phyloP scores from a whole-genome alignment of 176 grass and related monocot species.

The Rhynchospora pubera region DNA sequence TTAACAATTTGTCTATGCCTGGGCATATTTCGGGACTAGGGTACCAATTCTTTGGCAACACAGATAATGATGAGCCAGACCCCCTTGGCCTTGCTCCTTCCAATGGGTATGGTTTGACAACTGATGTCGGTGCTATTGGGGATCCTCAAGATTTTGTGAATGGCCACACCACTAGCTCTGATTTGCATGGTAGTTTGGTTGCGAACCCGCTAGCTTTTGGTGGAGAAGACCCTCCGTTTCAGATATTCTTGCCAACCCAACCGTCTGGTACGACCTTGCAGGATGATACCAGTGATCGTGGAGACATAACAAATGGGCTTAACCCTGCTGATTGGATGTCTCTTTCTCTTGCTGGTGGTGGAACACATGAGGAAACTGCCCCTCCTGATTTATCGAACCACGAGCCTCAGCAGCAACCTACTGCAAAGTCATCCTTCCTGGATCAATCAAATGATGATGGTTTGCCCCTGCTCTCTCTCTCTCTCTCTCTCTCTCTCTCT shows the following conservation, averaged over 20 bases:
- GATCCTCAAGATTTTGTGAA: constrained; percentile 39
- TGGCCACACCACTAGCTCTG: constrained; percentile 30
- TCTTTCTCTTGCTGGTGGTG: constrained; percentile 69
- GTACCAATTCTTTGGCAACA: constrained; percentile 77
- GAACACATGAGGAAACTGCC: constrained; percentile 33
- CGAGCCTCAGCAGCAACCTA: constrained; percentile 31
- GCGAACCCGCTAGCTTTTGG: constrained; percentile 74
- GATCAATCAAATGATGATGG: constrained; percentile 50
- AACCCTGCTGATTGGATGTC: constrained; percentile 79
- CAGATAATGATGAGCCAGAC: constrained; percentile 42
- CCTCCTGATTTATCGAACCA: constrained; percentile 31
- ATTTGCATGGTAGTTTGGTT: constrained; percentile 57
- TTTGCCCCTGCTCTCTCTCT: constrained; percentile 32
- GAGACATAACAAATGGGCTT: constrained; percentile 46
- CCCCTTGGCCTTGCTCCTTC: constrained; percentile 46
- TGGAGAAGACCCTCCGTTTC: constrained; percentile 60
- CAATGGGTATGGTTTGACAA: constrained; percentile 51
- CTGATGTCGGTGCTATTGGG: constrained; percentile 39
- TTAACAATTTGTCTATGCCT: constrained; percentile 56
- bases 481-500: background rate
- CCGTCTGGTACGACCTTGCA: constrained; percentile 58
- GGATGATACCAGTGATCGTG: constrained; percentile 29
- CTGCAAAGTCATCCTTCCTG: constrained; percentile 32
- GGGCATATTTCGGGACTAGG: constrained; percentile 39
- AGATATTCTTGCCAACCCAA: constrained; percentile 76